These are phyloP conservation scores for Cercospora sp. DNA, from an alignment of 2,329 filamentous ascomycete genomes.

Conservation along the genomic window DNA sequence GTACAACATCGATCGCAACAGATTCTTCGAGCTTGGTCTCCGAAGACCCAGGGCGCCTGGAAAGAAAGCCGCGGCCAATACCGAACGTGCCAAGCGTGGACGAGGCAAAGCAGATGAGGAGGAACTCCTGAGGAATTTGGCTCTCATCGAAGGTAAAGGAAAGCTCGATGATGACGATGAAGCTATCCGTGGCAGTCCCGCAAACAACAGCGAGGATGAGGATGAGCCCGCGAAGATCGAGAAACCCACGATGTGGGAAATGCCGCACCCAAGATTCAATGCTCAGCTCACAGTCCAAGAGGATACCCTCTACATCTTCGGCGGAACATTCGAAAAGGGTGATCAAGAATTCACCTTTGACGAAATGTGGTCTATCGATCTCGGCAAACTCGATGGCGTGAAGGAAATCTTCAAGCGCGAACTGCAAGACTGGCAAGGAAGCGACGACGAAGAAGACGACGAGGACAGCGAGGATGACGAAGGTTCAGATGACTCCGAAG, in stretches of 20 bases:
- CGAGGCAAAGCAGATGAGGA: slow-evolving; percentile 88
- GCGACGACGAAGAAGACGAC: slow-evolving; percentile 46
- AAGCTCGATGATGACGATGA: slow-evolving; percentile 55
- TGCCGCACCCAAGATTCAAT: slow-evolving; percentile 90
- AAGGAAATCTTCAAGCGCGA: slow-evolving; percentile 86
- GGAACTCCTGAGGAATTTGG: slow-evolving; percentile 82
- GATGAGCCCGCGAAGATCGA: slow-evolving; percentile 51
- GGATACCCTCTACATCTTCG: slow-evolving; percentile 90
- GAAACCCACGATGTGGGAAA: slow-evolving; percentile 68
- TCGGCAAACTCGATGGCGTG: slow-evolving; percentile 93
- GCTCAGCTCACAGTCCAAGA: slow-evolving; percentile 86
- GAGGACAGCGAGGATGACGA: slow-evolving; percentile 54
- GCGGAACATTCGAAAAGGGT: slow-evolving; percentile 91
- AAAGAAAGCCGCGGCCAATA: slow-evolving; percentile 53
- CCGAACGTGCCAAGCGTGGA: slow-evolving; percentile 62
- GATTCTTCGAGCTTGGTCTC: slow-evolving; percentile 82
- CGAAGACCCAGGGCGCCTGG: slow-evolving; percentile 65
- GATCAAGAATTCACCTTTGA: slow-evolving; percentile 96
- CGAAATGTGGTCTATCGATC: slow-evolving; percentile 86
- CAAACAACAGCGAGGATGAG: slow-evolving; percentile 53
- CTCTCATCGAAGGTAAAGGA: slow-evolving; percentile 75
- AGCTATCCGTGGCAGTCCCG: slow-evolving; percentile 32
- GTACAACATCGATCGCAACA: slow-evolving; percentile 93
- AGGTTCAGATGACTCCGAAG: slow-evolving; percentile 51
- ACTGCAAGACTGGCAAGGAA: slow-evolving; percentile 76